Conservation (phyloP, 169 alveolate species). For the Cardiosporidium cionae region DNA sequence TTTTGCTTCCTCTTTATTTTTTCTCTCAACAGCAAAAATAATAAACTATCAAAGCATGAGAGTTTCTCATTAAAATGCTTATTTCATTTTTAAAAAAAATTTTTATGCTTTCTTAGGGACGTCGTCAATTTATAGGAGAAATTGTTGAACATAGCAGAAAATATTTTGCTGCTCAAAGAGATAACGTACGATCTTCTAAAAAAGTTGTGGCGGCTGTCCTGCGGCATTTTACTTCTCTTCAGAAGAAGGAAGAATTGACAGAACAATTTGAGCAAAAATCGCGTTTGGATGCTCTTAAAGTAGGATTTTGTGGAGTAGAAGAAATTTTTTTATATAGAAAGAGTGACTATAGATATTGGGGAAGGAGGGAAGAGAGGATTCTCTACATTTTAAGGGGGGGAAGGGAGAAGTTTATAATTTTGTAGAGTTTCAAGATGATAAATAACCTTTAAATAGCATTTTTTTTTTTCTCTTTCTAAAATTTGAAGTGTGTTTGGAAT, state of each 20-base stretch:
- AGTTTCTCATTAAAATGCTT: too few species aligned
- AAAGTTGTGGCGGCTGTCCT: constrained; percentile 16
- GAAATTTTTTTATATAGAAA: neutral
- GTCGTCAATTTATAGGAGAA: neutral
- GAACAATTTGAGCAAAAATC: constrained; percentile 21
- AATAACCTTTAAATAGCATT: neutral
- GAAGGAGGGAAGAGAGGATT: neutral
- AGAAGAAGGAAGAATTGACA: constrained; percentile 9
- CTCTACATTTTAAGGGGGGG: neutral
- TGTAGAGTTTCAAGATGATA: neutral
- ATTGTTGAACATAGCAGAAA: neutral
- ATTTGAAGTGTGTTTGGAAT: neutral
- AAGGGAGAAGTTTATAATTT: neutral
- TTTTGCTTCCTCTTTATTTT: too few species aligned
- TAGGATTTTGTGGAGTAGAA: neutral
- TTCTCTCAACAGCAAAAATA: too few species aligned
- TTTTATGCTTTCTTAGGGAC: neutral
- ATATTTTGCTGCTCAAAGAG: neutral
- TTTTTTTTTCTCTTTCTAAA: neutral
- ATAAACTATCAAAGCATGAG: too few species aligned
- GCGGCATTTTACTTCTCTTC: constrained; percentile 27
- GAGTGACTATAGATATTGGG: neutral
- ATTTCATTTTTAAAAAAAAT: too few species aligned
- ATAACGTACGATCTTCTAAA: neutral
- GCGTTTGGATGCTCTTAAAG: constrained; percentile 18